Base-by-base conservation (phyloP, 2,329 filamentous ascomycete genomes). In the Claviceps quebecensis region DNA sequence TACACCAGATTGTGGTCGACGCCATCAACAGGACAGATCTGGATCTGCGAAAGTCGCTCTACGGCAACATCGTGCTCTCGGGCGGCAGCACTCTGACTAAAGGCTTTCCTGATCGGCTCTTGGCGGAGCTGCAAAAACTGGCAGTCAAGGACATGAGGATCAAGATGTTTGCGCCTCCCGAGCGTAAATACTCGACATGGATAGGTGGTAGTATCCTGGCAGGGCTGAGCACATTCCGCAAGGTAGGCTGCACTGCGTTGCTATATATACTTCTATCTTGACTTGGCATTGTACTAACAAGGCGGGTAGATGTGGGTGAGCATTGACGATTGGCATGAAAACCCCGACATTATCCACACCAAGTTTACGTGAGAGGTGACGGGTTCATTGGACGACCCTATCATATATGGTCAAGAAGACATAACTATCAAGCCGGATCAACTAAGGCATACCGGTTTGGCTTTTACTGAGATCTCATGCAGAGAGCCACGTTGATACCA, bases 301-400 rank as follows among this genome's bases (percentile, higher is more conserved):
- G 16, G 37, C 13, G 34, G 14, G 39, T 66, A 95, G 91, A 98
- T 98, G 93, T 97, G 93, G 89, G 93, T 98, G 63, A 95, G 89
- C 70, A 91, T 95, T 65, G 93, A 97, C 65, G 93, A 98, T 74
- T 98, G 93, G 93, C 93, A 98, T 67, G 93, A 98, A 77, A 95
- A 98, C 66, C 93, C 93, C 17, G 91, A 98, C 65, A 93, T 98
- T 62, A 97, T 98, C 65, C 91, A 97, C 71, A 93, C 88, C 64
- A 97, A 95, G 71, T 95, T 97, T 69, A 90, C 88, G 62, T 96
- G 76, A 69, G 45, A 69, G 29, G 46, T 37, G 39, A 13, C 9
- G 39, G 17, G 39, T 34, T 5, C 17, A 41, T 19, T 41, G 9
- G 7, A 19, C 17, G 17, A 41, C 17, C 39, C 17, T 5, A 41